Evolutionary conservation across 495 filamentous ascomycete genomes (phyloP).

Genomic region (Tuber indicum): DNA sequence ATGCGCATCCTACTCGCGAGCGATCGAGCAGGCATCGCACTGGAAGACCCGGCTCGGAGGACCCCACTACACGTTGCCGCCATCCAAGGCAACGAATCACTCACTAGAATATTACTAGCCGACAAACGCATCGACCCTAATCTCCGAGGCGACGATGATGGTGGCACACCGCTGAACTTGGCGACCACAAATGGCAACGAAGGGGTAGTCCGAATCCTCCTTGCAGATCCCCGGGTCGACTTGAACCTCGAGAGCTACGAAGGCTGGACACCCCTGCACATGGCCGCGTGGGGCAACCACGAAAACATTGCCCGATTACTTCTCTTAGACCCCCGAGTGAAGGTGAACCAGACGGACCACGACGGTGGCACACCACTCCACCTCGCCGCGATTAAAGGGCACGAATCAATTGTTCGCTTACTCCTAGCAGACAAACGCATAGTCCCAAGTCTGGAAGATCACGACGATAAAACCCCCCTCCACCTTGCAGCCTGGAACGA

Average conservation of each 20-base stretch:
- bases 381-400: background rate
- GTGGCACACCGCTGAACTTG: background rate
- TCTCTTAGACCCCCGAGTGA: background rate
- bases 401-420: background rate
- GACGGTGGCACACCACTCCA: background rate
- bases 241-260: background rate
- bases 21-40: slow-evolving; percentile 6
- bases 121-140: background rate
- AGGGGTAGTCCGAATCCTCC: background rate
- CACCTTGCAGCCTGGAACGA: background rate
- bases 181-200: background rate
- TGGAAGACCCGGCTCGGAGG: background rate
- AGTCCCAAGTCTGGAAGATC: background rate
- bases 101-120: slow-evolving; percentile 4
- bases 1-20: slow-evolving; percentile 1
- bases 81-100: slow-evolving; percentile 7
- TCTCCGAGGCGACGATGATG: background rate
- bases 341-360: background rate
- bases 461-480: background rate
- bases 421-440: background rate
- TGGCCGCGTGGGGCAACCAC: background rate
- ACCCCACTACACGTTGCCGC: slow-evolving; percentile 10
- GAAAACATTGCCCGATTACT: background rate
- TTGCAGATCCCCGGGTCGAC: background rate
- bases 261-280: background rate